These are phyloP conservation scores for Hanseniaspora meyeri DNA, from an alignment of 805 yeast species.

Conservation along the genomic window DNA sequence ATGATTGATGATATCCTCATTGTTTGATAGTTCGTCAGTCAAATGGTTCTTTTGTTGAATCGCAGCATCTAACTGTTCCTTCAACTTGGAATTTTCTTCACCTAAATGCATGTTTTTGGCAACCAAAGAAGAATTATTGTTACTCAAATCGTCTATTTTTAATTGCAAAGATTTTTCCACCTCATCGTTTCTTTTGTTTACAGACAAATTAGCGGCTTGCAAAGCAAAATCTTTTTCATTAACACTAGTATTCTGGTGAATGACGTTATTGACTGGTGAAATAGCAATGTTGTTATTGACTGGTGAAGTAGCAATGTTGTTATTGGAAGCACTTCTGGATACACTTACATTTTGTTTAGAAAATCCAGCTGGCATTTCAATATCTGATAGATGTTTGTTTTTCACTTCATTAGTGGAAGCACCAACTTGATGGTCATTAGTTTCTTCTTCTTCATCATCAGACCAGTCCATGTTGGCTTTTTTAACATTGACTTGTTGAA, in stretches of 20 bases:
- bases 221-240: conserved; percentile 1
- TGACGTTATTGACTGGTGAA: background rate
- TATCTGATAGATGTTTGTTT: background rate
- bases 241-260: background rate
- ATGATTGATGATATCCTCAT: background rate
- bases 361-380: background rate
- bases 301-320: background rate
- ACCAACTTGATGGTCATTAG: background rate
- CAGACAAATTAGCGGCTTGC: background rate
- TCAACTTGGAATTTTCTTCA: background rate
- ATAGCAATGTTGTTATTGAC: background rate
- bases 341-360: background rate
- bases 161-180: background rate
- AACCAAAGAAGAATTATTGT: background rate
- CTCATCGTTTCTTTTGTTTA: background rate
- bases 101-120: background rate
- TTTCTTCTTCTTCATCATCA: conserved; percentile 35
- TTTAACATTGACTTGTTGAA: conserved; percentile 61
- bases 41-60: background rate
- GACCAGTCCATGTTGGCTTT: conserved; percentile 82
- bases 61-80: conserved; percentile 1
- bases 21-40: background rate
- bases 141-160: background rate
- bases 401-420: background rate
- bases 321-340: background rate